These are phyloP conservation scores for Colletotrichum lini DNA, from an alignment of 2,329 filamentous ascomycete genomes.

Conservation along the genomic window DNA sequence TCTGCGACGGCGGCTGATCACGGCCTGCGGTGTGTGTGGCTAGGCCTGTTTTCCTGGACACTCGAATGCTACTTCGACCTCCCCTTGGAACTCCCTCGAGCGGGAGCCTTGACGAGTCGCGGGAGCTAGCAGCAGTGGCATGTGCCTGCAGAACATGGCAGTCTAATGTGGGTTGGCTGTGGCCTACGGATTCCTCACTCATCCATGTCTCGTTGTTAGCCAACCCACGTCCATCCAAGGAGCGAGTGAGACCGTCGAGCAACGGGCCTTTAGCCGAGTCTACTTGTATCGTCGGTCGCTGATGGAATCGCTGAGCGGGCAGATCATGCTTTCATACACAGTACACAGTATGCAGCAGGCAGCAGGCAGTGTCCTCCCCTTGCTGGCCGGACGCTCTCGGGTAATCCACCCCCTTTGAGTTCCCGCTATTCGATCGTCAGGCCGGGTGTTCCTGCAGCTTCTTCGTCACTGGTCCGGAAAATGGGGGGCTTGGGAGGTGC, in stretches of 20 bases:
- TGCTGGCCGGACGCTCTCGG: neutral
- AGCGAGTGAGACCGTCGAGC: neutral
- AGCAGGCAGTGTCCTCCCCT: slow-evolving; percentile 8
- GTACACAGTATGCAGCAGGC: neutral
- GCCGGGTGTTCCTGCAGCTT: slow-evolving; percentile 38
- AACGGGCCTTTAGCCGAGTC: slow-evolving; percentile 30
- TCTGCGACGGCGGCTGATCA: neutral
- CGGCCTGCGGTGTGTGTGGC: slow-evolving; percentile 2
- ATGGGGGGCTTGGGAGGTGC: slow-evolving; percentile 6
- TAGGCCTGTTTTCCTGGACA: slow-evolving; percentile 6
- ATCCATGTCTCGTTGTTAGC: slow-evolving; percentile 3
- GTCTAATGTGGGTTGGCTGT: slow-evolving; percentile 6
- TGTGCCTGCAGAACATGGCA: slow-evolving; percentile 5
- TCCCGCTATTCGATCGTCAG: neutral
- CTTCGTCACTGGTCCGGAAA: slow-evolving; percentile 31
- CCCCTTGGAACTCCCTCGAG: neutral
- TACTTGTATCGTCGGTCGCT: slow-evolving; percentile 20
- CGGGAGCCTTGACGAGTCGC: neutral
- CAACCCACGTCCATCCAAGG: slow-evolving; percentile 11
- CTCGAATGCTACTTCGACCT: neutral
- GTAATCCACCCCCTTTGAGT: neutral
- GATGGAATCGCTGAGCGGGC: slow-evolving; percentile 28
- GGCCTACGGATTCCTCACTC: neutral
- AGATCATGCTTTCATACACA: slow-evolving; percentile 26
- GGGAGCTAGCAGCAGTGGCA: neutral